A percentile compares a stretch with the other conserved stretches of the same genome.
Evolutionary conservation across 73 alveolate species (phyloP).

Genomic region (Uronychia setigera): DNA sequence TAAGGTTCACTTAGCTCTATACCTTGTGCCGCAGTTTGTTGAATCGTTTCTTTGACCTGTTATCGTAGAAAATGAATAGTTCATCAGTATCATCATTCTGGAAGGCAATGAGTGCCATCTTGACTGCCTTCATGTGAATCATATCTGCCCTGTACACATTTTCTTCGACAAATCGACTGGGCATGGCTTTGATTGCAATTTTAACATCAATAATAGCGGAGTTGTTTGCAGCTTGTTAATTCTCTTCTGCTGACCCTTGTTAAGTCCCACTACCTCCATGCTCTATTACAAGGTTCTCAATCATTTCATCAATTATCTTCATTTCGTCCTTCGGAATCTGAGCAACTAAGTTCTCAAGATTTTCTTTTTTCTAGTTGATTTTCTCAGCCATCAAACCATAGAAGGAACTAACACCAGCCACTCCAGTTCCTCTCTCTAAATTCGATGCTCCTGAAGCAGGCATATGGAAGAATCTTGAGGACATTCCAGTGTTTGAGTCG

Average conservation of each 20-base stretch:
- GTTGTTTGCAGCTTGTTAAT: slow-evolving; percentile 9
- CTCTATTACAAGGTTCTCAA: slow-evolving; percentile 36
- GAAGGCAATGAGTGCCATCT: slow-evolving; percentile 52
- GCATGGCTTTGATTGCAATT: slow-evolving; percentile 54
- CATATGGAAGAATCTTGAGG: not conserved
- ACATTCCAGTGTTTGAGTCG: not conserved
- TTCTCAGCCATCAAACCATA: not conserved
- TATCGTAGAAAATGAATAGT: slow-evolving; percentile 52
- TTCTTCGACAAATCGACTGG: slow-evolving; percentile 23
- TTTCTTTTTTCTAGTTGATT: slow-evolving; percentile 17
- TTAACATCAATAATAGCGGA: slow-evolving; percentile 35
- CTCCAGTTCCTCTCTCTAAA: not conserved
- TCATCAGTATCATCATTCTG: slow-evolving; percentile 58
- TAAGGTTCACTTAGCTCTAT: not conserved
- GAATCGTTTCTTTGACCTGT: slow-evolving; percentile 23
- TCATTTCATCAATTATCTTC: slow-evolving; percentile 44
- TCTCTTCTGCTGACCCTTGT: not conserved
- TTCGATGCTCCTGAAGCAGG: not conserved
- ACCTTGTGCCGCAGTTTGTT: not conserved
- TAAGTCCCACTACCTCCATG: slow-evolving; percentile 11
- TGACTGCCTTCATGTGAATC: slow-evolving; percentile 35
- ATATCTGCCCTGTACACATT: slow-evolving; percentile 49
- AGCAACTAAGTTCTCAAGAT: slow-evolving; percentile 3
- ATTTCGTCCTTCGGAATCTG: slow-evolving; percentile 52
- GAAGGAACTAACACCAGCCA: no score